Percentiles rank a stretch among this genome's conserved stretches.
Conservation (phyloP, 2,329 filamentous ascomycete genomes). For the Fusarium sulawesiense region DNA sequence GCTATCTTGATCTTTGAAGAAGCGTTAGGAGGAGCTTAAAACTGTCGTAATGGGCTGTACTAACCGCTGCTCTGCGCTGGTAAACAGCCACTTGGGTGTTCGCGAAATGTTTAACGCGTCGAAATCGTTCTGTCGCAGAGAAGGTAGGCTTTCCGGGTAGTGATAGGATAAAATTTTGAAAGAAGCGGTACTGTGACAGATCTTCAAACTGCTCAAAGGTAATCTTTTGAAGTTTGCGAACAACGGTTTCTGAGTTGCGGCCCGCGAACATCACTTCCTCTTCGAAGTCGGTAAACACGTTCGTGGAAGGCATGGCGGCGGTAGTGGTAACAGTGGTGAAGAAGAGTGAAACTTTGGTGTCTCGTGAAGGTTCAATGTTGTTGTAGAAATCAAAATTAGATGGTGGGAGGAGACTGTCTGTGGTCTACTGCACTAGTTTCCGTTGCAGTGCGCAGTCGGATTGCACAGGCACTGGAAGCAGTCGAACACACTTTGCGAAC, state of each 20-base stretch:
- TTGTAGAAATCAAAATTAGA: neutral
- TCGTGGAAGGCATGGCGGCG: neutral
- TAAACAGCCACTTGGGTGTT: neutral
- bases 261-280: neutral
- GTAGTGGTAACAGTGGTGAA: too few relatives aligned
- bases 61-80: neutral
- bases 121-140: neutral
- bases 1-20: neutral
- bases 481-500: neutral
- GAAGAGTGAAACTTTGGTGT: neutral
- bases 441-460: neutral
- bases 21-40: neutral
- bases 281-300: neutral
- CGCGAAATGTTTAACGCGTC: neutral
- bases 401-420: neutral
- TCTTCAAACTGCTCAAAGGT: neutral
- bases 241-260: neutral
- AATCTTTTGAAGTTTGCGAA: neutral
- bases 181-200: neutral
- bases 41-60: neutral
- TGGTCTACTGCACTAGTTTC: neutral
- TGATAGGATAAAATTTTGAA: rapidly evolving
- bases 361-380: neutral
- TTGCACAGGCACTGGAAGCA: neutral
- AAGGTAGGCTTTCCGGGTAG: neutral